A percentile compares a stretch with the other conserved stretches of the same genome.
Evolutionary conservation across 1,284 basidiomycete species (phyloP).

Genomic region (Irpex rosettiformis): DNA sequence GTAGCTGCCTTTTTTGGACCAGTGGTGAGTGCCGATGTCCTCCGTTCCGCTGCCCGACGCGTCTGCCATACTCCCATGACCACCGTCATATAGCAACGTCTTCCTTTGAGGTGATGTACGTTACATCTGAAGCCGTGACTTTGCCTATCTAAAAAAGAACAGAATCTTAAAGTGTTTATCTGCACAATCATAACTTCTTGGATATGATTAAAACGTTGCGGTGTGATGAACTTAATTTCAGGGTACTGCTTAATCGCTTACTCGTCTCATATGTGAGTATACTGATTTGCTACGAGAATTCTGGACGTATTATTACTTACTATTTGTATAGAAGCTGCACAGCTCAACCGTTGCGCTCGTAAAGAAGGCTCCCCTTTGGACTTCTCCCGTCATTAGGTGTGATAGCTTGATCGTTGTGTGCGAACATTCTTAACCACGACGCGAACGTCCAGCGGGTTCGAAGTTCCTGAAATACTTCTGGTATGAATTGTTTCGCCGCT

Average conservation of each 20-base stretch:
- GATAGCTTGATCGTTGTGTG: neutral
- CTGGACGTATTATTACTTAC: neutral
- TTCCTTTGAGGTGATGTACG: neutral
- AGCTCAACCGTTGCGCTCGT: neutral
- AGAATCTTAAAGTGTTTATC: neutral
- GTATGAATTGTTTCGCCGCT: neutral
- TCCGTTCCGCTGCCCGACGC: neutral
- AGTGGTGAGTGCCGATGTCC: neutral
- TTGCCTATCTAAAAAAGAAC: neutral
- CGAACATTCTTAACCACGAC: neutral
- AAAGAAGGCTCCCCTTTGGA: neutral
- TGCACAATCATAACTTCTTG: neutral
- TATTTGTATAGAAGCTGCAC: neutral
- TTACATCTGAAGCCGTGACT: neutral
- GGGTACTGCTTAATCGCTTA: neutral
- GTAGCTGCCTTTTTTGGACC: neutral
- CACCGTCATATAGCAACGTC: neutral
- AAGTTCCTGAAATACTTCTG: neutral
- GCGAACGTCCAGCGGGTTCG: neutral
- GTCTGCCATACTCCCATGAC: neutral
- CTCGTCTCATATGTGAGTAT: neutral
- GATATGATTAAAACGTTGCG: neutral
- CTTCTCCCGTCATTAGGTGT: neutral
- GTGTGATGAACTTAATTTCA: neutral
- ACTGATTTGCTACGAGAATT: neutral